These are phyloP conservation scores for Pisolithus sp. DNA, from an alignment of 768 basidiomycete genomes.

Conservation along the genomic window DNA sequence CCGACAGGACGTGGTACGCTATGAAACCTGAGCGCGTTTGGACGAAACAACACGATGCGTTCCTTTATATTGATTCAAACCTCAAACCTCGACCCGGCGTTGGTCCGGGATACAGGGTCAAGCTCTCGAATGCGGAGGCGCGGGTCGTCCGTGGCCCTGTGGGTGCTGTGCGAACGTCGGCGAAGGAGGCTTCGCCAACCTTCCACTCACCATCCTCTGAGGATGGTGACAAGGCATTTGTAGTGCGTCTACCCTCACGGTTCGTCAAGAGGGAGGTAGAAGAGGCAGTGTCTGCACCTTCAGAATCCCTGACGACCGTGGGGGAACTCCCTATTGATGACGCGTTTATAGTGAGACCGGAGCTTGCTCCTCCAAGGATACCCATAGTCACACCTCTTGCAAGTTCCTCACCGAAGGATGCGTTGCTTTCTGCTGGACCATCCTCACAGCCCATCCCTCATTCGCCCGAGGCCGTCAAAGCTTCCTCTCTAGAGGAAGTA, in stretches of 20 bases:
- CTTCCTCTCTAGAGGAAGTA: background rate
- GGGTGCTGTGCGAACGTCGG: slow-evolving; percentile 3
- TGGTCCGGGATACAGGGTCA: slow-evolving; percentile 52
- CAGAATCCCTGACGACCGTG: slow-evolving; percentile 18
- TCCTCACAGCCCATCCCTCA: slow-evolving; percentile 6
- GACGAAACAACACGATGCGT: slow-evolving; percentile 78
- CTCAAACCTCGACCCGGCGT: slow-evolving; percentile 55
- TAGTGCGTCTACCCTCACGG: slow-evolving; percentile 50
- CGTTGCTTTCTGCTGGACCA: background rate
- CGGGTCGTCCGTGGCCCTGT: slow-evolving; percentile 38
- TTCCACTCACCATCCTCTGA: slow-evolving; percentile 29
- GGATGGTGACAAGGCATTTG: slow-evolving; percentile 38
- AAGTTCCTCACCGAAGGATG: slow-evolving; percentile 15
- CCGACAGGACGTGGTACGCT: slow-evolving; percentile 58
- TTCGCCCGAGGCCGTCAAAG: background rate
- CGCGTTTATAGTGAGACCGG: slow-evolving; percentile 51
- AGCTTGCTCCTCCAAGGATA: slow-evolving; percentile 30
- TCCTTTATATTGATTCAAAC: slow-evolving; percentile 58
- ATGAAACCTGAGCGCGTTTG: slow-evolving; percentile 76
- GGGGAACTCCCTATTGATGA: slow-evolving; percentile 45
- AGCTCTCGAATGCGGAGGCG: slow-evolving; percentile 46
- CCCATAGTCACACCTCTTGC: slow-evolving; percentile 22
- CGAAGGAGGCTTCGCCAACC: slow-evolving; percentile 12
- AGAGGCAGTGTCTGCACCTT: background rate
- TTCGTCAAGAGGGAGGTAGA: slow-evolving; percentile 31